Base-by-base conservation (phyloP, 352 stramenopile species). In the Phytophthora fragariae region DNA sequence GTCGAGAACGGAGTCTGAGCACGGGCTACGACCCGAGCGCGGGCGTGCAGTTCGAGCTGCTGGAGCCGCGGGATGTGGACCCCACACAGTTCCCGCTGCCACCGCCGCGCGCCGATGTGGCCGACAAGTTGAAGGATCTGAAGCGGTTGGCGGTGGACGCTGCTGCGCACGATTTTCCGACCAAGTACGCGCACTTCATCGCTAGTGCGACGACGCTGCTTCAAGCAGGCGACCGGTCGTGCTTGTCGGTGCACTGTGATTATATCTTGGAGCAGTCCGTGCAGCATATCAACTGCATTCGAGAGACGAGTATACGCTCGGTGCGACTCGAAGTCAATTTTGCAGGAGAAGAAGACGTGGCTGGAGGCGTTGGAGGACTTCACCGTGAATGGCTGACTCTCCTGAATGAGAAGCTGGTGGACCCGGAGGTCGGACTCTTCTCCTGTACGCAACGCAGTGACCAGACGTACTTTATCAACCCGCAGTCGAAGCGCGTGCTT, bases 371-470 rank as follows among this genome's bases (percentile, higher is more conserved):
- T 15, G 52, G 69, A 19, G 86, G 82, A 8, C 59, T 97, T 5
- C 80, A 93, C 29, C 81, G 91, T 9, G 90, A 96, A 68, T 98
- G 91, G 92, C 91, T 96, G 62, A 78, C 82, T 11, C 76, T 93
- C 7, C 39, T 97, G 19, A 91, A 84, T 53, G 76, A 89, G 15
- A 68, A 75, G 44, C 64, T 95, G 10, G 67, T 88, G 21, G 66
- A 84, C 15, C 72, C 79, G 0, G 31, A 72, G 0, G 75, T 76
- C 5, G 89, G 89, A 15, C 70, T 96, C 47, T 96, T 94, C 55
- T 63, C 65, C 3, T 89, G 79, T 47, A 81, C 85, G 19, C 80
- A 92, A 59, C 52, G 68, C n/a, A 62, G 84, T 9, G 83, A 92
- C 10, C 79, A 89, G 44, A 72, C 72, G 5, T 91, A 86, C 52